Base-by-base conservation (phyloP, 2,329 filamentous ascomycete genomes). In the Pestalotiopsis sp. region DNA sequence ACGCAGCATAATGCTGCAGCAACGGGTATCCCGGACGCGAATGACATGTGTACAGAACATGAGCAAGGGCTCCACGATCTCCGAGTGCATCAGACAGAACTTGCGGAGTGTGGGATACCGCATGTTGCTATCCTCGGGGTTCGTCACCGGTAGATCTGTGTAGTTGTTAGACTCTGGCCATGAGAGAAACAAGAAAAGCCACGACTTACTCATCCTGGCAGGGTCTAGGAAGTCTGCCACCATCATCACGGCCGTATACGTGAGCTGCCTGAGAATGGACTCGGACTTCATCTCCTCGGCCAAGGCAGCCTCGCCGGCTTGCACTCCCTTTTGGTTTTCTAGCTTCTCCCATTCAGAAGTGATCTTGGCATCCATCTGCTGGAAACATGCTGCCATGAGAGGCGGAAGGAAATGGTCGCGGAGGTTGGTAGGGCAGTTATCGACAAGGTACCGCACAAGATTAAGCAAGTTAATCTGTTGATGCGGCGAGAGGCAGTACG, bases 281-380 rank as follows among this genome's bases (percentile, higher is more conserved):
- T 99, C 96, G 6, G 93, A 91, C 81, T 98, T 97, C 96, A 99
- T 99, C 82, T 99, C 96, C 73, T 98, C 94, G 1, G 93, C 93
- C 66, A 99, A 83, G 69, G 93, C 93, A 67, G 95, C 93, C 23
- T 91, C 91, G 3, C 91, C 91, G 1, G 91, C 87, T 57, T 88
- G 87, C 13, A 90, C 83, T 23, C 82, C 83, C 73, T 92, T 87
- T 71, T 89, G 83, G 71, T 87, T 82, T 76, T 91, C 88, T 68
- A 98, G 89, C 72, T 89, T 89, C 70, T 91, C 89, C 96, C 96
- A 99, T 78, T 98, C 95, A 0, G 88, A 85, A 41, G 90, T 92
- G 71, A 98, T 93, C 81, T 98, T 98, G 56, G 86, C 84, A 77
- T 98, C 94, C 79, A 98, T 91, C 74, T 96, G 93, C 69, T 88